phyloP scores from a whole-genome alignment of 306 rosid species.

The Quercus glauca region DNA sequence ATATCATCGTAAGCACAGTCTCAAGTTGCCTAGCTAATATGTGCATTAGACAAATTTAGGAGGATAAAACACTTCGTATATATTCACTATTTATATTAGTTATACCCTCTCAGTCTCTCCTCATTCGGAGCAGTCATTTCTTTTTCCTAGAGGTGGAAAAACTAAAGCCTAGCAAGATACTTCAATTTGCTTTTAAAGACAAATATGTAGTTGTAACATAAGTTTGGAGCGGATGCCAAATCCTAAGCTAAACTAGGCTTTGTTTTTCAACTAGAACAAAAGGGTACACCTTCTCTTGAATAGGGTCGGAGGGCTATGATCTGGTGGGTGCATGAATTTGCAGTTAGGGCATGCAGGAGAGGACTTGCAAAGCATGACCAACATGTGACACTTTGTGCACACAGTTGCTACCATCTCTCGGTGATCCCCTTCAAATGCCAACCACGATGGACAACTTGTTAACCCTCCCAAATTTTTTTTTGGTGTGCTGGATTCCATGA shows the following conservation, averaged over 20 bases:
- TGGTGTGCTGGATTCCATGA: slow-evolving; percentile 25
- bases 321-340: slow-evolving; percentile 79
- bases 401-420: slow-evolving; percentile 89
- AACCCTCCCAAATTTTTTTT: slow-evolving; percentile 23
- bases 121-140: neutral
- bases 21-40: no score
- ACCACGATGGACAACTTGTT: slow-evolving; percentile 39
- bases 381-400: slow-evolving; percentile 80
- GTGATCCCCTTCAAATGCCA: slow-evolving; percentile 43
- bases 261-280: slow-evolving; percentile 32
- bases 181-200: neutral
- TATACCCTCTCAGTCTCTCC: no score
- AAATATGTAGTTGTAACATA: neutral
- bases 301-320: slow-evolving; percentile 53
- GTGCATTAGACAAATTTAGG: no score
- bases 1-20: no score
- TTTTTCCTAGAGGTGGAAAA: neutral
- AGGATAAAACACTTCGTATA: no score
- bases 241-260: slow-evolving; percentile 10
- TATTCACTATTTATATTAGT: no score
- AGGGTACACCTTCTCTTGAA: slow-evolving; percentile 51
- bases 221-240: neutral
- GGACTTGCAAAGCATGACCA: slow-evolving; percentile 84
- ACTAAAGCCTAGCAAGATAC: neutral
- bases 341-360: slow-evolving; percentile 94